Percentiles rank a stretch among this genome's conserved stretches.
phyloP scores from a whole-genome alignment of 1,139 yeast genomes.

The Tardiomyces depauwii region DNA sequence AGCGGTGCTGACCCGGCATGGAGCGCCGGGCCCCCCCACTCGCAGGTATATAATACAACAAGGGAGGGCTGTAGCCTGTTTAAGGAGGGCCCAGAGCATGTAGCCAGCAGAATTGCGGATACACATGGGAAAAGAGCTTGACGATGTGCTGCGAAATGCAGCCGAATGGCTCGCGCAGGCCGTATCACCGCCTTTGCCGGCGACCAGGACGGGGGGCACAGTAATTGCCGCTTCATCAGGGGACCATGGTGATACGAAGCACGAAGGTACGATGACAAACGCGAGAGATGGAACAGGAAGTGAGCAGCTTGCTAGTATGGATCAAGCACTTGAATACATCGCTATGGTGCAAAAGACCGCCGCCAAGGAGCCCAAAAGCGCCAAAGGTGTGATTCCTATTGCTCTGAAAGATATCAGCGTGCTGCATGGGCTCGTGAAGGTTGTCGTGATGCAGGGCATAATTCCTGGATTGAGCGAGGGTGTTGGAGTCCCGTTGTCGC shows the following conservation, averaged over 20 bases:
- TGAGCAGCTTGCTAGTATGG: not conserved
- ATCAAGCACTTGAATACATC: not conserved
- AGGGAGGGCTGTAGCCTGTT: too few species aligned
- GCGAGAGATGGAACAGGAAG: too few species aligned
- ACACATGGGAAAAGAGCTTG: not conserved
- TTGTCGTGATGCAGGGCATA: slow-evolving; percentile 59
- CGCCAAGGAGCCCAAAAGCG: not conserved
- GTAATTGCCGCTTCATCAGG: too few species aligned
- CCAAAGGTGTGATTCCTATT: slow-evolving; percentile 43
- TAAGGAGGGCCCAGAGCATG: too few species aligned
- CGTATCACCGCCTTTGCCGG: too few species aligned
- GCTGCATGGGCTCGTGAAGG: slow-evolving; percentile 51
- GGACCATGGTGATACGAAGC: too few species aligned
- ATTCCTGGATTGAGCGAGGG: slow-evolving; percentile 49
- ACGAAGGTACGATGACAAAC: too few species aligned
- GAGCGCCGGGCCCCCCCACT: too few species aligned
- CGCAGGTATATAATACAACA: too few species aligned
- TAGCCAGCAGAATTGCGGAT: not conserved
- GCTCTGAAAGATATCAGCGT: slow-evolving; percentile 77
- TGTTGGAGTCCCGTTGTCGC: slow-evolving; percentile 56
- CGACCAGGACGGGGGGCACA: too few species aligned
- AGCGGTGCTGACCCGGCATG: too few species aligned
- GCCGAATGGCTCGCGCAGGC: not conserved
- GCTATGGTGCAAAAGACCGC: not conserved
- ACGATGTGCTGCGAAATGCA: not conserved